Evolutionary conservation across 2,329 filamentous ascomycete genomes (phyloP), one percentile per base, ranked within the genome.

Genomic region (Sporothrix curviconia): DNA sequence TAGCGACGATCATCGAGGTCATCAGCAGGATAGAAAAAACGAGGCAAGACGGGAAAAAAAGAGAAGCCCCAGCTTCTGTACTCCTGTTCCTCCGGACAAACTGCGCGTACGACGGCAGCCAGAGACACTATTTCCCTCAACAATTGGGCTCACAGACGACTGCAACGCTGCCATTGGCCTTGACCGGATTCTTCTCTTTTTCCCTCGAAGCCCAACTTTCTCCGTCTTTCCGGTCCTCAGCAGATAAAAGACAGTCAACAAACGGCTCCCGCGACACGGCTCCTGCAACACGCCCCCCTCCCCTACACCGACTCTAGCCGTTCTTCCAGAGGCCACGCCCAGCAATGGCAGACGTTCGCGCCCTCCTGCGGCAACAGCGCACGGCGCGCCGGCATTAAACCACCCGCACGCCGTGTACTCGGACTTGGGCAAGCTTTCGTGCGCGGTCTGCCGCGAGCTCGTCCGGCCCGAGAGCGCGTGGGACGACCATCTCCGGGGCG

Each of bases 341-440:
- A n/a, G n/a, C 24, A 62, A 92, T 94, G 88, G 79, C 89, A 64
- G 89, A 95, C 71, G 86, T 90, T 25, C 86, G 90, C 65, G 82
- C 88, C 36, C 81, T 95, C 50, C 80, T 95, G 58, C 87, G 89
- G 64, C 86, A 85, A 66, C 87, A 92, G 71, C 84, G 89, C 63
- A 83, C 84, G 57, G 81, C 86, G 61, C 84, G 90, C 58, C 83
- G 87, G 62, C n/a, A n/a, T 84, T 92, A 65, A 79, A 84, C 53
- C 85, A 90, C 65, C 82, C 86, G 4, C 77, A 86, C 64, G 85
- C 86, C 42, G 75, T 78, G 55, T 90, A 90, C 72, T 83, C 85
- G 5, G 79, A 83, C 61, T 76, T 82, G 14, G 86, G 86, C 60
- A 85, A 83, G 65, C 79, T 90, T 0, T 72, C 83, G 28, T 91